Evolutionary conservation across 2,329 filamentous ascomycete genomes (phyloP).

Genomic region (Zymoseptoria pseudotritici): DNA sequence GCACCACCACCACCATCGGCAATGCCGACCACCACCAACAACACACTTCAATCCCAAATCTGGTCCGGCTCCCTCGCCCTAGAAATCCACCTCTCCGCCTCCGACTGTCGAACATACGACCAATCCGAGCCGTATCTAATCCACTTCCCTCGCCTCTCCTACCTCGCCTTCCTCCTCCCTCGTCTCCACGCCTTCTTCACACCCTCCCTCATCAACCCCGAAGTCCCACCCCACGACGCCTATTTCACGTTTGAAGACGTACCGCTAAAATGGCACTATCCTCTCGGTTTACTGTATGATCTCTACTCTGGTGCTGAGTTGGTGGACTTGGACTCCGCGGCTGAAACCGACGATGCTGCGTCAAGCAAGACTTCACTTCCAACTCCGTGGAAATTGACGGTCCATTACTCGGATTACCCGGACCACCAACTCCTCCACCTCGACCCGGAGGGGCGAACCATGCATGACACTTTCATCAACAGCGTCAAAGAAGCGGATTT

Average conservation of each 20-base stretch:
- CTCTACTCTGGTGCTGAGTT: slow-evolving; percentile 55
- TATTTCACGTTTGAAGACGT: slow-evolving; percentile 64
- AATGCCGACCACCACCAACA: slow-evolving; percentile 19
- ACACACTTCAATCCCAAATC: slow-evolving; percentile 41
- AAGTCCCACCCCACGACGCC: slow-evolving; percentile 44
- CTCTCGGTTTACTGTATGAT: slow-evolving; percentile 61
- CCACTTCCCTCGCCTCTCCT: slow-evolving; percentile 58
- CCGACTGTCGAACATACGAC: slow-evolving; percentile 55
- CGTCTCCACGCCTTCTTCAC: slow-evolving; percentile 57
- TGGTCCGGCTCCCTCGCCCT: slow-evolving; percentile 55
- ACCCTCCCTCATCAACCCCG: slow-evolving; percentile 50
- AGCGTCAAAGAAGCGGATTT: slow-evolving; percentile 77
- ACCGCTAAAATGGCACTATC: slow-evolving; percentile 65
- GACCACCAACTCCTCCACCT: slow-evolving; percentile 51
- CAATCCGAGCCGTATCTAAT: slow-evolving; percentile 55
- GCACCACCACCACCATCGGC: slow-evolving; percentile 8
- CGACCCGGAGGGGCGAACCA: slow-evolving; percentile 47
- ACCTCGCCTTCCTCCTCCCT: slow-evolving; percentile 59
- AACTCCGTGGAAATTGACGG: slow-evolving; percentile 56
- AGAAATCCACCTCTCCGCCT: slow-evolving; percentile 51
- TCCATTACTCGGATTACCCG: slow-evolving; percentile 55
- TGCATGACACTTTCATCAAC: slow-evolving; percentile 62
- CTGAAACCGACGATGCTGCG: background rate
- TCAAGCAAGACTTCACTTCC: slow-evolving; percentile 3
- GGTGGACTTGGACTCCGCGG: slow-evolving; percentile 23